Evolutionary conservation across 148 eudicot species (phyloP), one percentile per base, ranked within the genome.

Genomic region (Camellia sinensis): DNA sequence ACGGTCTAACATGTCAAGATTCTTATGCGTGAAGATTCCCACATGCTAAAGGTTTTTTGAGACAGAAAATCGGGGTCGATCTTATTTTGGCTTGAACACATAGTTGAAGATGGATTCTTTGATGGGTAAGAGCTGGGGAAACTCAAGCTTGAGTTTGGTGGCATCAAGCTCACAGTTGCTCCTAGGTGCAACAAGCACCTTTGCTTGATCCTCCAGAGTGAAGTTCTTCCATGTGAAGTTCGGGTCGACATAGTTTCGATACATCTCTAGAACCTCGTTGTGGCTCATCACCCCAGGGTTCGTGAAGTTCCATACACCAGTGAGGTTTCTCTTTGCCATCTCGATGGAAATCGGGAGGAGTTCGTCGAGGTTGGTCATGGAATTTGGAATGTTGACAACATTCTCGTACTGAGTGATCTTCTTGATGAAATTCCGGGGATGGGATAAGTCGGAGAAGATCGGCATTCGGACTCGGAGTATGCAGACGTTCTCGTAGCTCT

Each of bases 251-350:
- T 89, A 87, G 7, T 87, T 74, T 15, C 76, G 79, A 77, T 87
- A 89, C 92, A 89, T 77, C 75, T 87, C 87, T 53, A 89, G 37
- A 60, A 87, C 84, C 85, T 89, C 92, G n/a, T 89, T 87, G 81
- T 89, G 92, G 88, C 89, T 89, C 46, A 89, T 87, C 37, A 84
- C 88, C 6, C 91, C 91, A 19, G 91, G 91, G 80, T 89, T 89
- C 29, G 91, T 87, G 83, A 89, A 89, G 78, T 89, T 89, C 87
- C 87, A 89, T 53, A 87, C 85, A 41, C 91, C 91, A 14, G 88
- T 87, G 66, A 85, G 88, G 84, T 85, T 87, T 64, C 91, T 74
- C 76, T 85, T 89, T 48, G 89, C 91, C 91, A 87, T 87, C 84
- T 89, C 91, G 21, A 87, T 81, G 62, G 89, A 88, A 43, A 88